A percentile compares a stretch with the other conserved stretches of the same genome.
phyloP scores from a whole-genome alignment of 177 flowering plant species.

The Vitis hybrid region DNA sequence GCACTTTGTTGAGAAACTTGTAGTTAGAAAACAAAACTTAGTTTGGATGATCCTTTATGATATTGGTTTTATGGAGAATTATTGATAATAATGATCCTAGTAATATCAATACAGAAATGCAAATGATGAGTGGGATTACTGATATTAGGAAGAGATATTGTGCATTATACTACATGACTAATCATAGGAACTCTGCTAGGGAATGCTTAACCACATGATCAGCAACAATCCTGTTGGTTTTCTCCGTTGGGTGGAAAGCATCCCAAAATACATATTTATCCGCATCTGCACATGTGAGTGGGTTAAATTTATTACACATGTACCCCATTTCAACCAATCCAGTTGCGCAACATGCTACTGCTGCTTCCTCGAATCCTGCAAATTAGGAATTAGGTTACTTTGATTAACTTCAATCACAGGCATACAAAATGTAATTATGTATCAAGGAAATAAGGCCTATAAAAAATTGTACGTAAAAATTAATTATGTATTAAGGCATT shows the following conservation, averaged over 20 bases:
- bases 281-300: constrained; percentile 71
- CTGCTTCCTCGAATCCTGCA: constrained; percentile 55
- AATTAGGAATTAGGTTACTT: neutral
- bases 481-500: no score
- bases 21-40: neutral
- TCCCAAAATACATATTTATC: constrained; percentile 82
- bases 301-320: constrained; percentile 47
- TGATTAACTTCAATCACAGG: neutral
- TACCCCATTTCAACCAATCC: constrained; percentile 79
- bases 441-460: neutral
- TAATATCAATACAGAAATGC: no score
- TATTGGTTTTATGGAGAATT: neutral
- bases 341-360: constrained; percentile 69
- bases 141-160: neutral
- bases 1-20: neutral
- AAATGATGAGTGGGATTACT: neutral
- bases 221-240: constrained; percentile 48
- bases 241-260: constrained; percentile 83
- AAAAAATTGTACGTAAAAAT: neutral
- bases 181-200: constrained; percentile 42
- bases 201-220: constrained; percentile 37
- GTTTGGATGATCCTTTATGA: neutral
- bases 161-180: neutral
- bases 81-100: neutral
- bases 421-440: neutral